Conservation (phyloP, 306 rosid species). For the Abrus precatorius region DNA sequence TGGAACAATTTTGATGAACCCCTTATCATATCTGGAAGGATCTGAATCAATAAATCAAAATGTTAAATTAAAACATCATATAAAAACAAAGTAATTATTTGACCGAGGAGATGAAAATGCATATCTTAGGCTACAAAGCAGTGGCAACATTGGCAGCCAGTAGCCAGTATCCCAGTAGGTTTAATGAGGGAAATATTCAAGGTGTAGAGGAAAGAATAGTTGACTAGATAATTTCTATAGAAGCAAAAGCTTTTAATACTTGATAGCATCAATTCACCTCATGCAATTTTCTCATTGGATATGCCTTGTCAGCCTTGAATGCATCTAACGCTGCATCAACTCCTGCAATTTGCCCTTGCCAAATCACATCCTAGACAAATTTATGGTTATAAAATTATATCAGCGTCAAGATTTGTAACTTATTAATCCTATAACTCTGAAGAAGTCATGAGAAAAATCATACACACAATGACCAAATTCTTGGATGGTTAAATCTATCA, state of each 20-base stretch:
- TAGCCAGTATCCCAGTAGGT: constrained; percentile 35
- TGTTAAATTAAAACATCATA: constrained; percentile 41
- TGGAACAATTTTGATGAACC: constrained; percentile 79
- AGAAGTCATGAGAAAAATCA: constrained; percentile 39
- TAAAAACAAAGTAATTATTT: constrained; percentile 27
- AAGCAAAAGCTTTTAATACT: constrained; percentile 24
- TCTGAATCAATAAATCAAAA: constrained; percentile 69
- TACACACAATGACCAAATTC: constrained; percentile 7
- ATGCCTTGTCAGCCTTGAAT: constrained; percentile 89
- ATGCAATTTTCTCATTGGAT: constrained; percentile 72
- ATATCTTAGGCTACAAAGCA: constrained; percentile 21
- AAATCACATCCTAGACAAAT: constrained; percentile 78
- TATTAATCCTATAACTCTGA: constrained; percentile 15
- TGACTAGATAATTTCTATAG: constrained; percentile 33
- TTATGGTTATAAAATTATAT: constrained; percentile 33
- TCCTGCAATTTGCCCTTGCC: constrained; percentile 93
- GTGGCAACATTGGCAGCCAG: constrained; percentile 30
- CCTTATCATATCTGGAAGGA: constrained; percentile 80
- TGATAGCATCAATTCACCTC: constrained; percentile 64
- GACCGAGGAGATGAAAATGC: constrained; percentile 15
- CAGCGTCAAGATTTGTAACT: constrained; percentile 29
- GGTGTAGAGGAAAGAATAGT: constrained; percentile 22
- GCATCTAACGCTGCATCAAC: constrained; percentile 76
- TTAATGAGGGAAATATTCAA: constrained; percentile 28
- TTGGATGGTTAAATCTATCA: constrained; percentile 34